Evolutionary conservation across 371 early-diverging fungal species (phyloP), one percentile per base, ranked within the genome.

Genomic region (Chytridiales sp.): DNA sequence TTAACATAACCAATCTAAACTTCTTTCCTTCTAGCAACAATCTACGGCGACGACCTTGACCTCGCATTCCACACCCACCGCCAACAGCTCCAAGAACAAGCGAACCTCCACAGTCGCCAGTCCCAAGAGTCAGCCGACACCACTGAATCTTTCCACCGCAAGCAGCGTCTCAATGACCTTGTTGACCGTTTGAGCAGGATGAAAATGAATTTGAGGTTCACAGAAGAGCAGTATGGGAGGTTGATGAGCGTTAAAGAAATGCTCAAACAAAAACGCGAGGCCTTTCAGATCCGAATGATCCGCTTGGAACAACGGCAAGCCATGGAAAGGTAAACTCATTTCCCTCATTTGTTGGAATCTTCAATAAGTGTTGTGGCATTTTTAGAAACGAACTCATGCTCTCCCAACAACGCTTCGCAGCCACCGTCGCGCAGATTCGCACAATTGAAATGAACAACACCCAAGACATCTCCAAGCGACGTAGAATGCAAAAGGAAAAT

Each of bases 271-370:
- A 65, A 59, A 55, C 39, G 65, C 9, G 55, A 47, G 24, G 65
- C 65, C 5, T 65, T 65, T 43, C 56, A 38, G 34, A 53, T 42
- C 1, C n/a, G 65, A 9, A 31, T 59, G 44, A 48, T 42, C 19
- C 52, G 65, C 9, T 29, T 65, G 39, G 65, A 65, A n/a, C 52
- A 65, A 35, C 34, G 65, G 19, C 65, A 65, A n/a, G 11, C 36
- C 19, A 39, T 54, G 9, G 65, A 65, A 44, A 44, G 57, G 57
- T 56, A 35, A 56, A 19, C 32, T 21, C 9, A 48, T 34, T 19
- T 4, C 31, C 15, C 39, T 22, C 15, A 11, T 17, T 38, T 11
- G 17, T 51, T 27, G 9, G 31, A 11, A 4, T 29, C 21, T 50
- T 31, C 15, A 21, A 11, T 31, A 32, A n/a, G n/a, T n/a, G n/a